Evolutionary conservation across 2,329 filamentous ascomycete species (phyloP), one percentile per base, ranked within the genome.

Genomic region (Fusarium phyllophilum): DNA sequence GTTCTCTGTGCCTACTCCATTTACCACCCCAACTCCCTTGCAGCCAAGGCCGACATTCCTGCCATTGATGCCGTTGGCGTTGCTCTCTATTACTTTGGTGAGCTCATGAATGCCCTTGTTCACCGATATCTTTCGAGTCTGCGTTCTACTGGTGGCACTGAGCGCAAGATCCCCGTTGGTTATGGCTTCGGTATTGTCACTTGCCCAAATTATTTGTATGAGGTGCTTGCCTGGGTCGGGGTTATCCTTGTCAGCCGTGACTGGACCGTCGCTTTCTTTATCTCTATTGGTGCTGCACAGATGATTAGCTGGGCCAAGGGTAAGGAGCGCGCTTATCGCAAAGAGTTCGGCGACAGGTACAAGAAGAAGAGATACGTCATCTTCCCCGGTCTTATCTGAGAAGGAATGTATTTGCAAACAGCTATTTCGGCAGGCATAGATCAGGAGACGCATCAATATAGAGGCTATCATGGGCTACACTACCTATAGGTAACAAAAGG

Each of bases 131-230:
- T 99, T 31, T 91, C 93, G 34, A 88, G 89, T 70, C 89, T 99
- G 72, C 92, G 96, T 57, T 92, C 91, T 64, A 87, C 90, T 1
- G 95, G 95, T 63, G 93, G 92, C 74, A 96, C 93, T 3, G 94
- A 97, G 81, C 90, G 96, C 68, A 95, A 94, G 77, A 97, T 99
- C 73, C 96, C 96, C 3, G 86, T 86, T 65, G 96, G 96, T 33
- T 90, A 96, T 66, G 94, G 95, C 36, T 98, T 98, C 83, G 87
- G 86, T 73, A 84, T 94, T 41, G 96, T 99, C 59, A 99, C 96
- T 18, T 97, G 95, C 85, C 96, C 96, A 46, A 99, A 99, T 86
- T 99, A 99, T 86, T 90, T 97, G 86, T 98, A 97, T 77, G 96
- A 99, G 84, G 88, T 93, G 12, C 82, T 97, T 42, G 90, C 95